Evolutionary conservation across 441 rosid genomes (phyloP).

Genomic region (Rhodomyrtus psidioides): DNA sequence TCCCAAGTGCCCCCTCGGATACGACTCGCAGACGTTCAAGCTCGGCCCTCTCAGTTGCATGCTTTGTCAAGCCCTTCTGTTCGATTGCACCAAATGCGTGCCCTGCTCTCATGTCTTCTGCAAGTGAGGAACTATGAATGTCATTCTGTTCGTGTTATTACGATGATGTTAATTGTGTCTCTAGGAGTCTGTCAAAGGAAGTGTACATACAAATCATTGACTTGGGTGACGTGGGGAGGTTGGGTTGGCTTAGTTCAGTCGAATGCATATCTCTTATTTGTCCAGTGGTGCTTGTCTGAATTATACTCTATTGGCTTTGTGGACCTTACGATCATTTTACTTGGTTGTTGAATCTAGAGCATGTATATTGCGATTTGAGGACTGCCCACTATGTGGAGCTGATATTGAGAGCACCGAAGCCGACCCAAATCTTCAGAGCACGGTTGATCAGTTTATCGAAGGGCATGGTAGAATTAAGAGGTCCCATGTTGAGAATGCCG

Average conservation of each 20-base stretch:
- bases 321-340: not conserved
- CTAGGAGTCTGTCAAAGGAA: not conserved
- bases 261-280: not conserved
- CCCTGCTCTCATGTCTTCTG: conserved; percentile 87
- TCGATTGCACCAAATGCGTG: conserved; percentile 63
- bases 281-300: not conserved
- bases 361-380: conserved; percentile 71
- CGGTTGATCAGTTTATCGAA: conserved; percentile 83
- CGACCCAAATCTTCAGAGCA: conserved; percentile 62
- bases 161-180: not conserved
- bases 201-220: not conserved
- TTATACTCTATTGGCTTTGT: not conserved
- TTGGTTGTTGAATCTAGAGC: conserved; percentile 29
- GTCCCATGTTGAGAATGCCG: conserved; percentile 32
- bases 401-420: conserved; percentile 78
- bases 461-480: conserved; percentile 98
- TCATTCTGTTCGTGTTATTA: not conserved
- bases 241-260: not conserved
- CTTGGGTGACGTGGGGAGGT: not conserved
- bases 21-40: conserved; percentile 82
- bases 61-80: conserved; percentile 85
- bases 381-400: conserved; percentile 96
- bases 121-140: conserved; percentile 45
- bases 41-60: conserved; percentile 95
- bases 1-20: conserved; percentile 44